Conservation (phyloP, 148 eudicot genomes). For the Chenopodium suecicum region DNA sequence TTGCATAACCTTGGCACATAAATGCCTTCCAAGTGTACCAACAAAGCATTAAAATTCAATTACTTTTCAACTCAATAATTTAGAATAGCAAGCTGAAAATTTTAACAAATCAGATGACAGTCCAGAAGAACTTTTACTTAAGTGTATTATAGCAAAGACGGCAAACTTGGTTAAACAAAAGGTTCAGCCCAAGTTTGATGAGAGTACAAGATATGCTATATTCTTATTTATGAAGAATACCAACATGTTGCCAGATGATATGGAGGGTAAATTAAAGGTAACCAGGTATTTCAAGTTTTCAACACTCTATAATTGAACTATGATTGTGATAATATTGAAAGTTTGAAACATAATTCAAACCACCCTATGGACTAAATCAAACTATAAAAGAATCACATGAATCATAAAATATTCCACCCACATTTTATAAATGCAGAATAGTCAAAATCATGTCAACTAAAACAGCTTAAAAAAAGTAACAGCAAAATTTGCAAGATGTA, state of each 20-base stretch:
- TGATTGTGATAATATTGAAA: too few species aligned
- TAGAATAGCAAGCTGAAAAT: background rate
- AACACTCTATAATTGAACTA: background rate
- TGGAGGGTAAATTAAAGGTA: background rate
- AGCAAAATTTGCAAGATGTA: too few species aligned
- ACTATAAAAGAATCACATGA: too few species aligned
- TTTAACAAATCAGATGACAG: background rate
- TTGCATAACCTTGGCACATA: background rate
- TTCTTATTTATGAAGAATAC: background rate
- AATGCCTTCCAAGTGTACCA: background rate
- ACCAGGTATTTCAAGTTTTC: background rate
- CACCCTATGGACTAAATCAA: background rate
- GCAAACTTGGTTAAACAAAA: background rate
- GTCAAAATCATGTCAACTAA: background rate
- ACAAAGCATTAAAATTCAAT: background rate
- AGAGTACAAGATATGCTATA: background rate
- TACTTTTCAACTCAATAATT: background rate
- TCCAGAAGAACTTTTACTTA: too few species aligned
- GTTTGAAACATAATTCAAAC: background rate
- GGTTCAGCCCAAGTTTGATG: background rate
- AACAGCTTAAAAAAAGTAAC: background rate
- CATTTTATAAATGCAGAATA: background rate
- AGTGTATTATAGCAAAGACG: background rate
- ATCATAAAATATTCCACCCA: background rate
- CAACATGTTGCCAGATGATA: background rate